Conservation (phyloP, 345 rosid genomes). For the Sonneratia alba region DNA sequence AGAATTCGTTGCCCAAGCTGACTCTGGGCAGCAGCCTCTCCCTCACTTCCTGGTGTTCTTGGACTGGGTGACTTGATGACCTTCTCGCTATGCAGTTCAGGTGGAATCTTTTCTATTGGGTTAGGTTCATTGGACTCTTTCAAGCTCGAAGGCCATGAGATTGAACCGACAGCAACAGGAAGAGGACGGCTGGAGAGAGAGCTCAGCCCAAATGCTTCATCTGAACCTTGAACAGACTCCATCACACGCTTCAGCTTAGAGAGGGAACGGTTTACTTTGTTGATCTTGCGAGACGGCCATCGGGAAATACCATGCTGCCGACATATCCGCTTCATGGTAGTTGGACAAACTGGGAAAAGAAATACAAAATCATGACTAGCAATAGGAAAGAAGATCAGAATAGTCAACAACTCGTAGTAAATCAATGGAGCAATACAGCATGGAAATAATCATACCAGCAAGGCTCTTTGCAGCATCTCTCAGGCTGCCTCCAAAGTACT, state of each 20-base stretch:
- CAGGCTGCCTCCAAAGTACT: constrained; percentile 78
- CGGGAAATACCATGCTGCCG: constrained; percentile 94
- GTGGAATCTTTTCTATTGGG: constrained; percentile 31
- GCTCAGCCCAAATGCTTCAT: constrained; percentile 50
- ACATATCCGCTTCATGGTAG: constrained; percentile 99
- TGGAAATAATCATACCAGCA: constrained; percentile 42
- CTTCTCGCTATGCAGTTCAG: constrained; percentile 19
- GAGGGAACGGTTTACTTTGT: constrained; percentile 88
- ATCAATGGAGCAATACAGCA: neutral
- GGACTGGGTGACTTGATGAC: constrained; percentile 23
- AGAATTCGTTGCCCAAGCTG: constrained; percentile 13
- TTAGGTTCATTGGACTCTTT: constrained; percentile 38
- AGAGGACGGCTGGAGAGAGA: constrained; percentile 50
- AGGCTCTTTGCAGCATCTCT: constrained; percentile 97
- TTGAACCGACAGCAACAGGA: constrained; percentile 49
- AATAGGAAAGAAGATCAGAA: neutral
- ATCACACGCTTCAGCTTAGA: constrained; percentile 69
- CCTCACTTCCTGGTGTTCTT: constrained; percentile 29
- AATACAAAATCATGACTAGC: constrained; percentile 2
- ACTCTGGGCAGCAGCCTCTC: constrained; percentile 24
- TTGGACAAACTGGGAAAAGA: constrained; percentile 74
- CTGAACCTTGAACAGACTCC: constrained; percentile 83
- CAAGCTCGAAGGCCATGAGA: constrained; percentile 59
- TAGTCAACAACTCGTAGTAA: neutral
- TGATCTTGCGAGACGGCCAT: constrained; percentile 98